A percentile compares a stretch with the other conserved stretches of the same genome.
phyloP scores from a whole-genome alignment of 148 eudicot species.

The Nepenthes gracilis region DNA sequence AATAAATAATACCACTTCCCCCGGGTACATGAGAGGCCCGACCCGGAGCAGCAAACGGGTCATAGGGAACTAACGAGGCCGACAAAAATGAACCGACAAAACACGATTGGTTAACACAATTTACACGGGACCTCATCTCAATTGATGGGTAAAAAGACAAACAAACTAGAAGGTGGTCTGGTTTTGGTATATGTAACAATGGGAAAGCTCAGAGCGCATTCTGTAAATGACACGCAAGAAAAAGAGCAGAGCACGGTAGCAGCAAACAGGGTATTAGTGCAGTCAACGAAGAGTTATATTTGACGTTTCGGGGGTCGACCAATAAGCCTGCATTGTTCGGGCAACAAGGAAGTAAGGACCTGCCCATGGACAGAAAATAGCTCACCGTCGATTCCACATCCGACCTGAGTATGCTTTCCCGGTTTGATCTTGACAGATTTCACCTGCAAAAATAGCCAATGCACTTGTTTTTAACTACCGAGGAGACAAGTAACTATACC shows the following conservation, averaged over 20 bases:
- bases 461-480: no score
- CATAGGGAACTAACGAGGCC: background rate
- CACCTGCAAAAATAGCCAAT: slow-evolving; percentile 38
- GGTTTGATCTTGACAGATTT: slow-evolving; percentile 44
- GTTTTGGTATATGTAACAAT: background rate
- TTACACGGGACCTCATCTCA: background rate
- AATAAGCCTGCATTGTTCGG: slow-evolving; percentile 98
- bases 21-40: background rate
- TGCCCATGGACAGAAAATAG: slow-evolving; percentile 83
- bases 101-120: background rate
- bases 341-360: slow-evolving; percentile 60
- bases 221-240: background rate
- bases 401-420: slow-evolving; percentile 64
- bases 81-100: background rate
- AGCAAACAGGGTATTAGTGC: no score
- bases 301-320: slow-evolving; percentile 51
- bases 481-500: background rate
- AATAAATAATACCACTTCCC: background rate
- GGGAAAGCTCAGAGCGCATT: no score
- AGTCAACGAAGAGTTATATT: slow-evolving; percentile 16
- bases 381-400: slow-evolving; percentile 97
- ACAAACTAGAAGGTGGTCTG: background rate
- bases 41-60: background rate
- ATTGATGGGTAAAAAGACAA: no score
- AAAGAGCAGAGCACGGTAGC: background rate